Base-by-base conservation (phyloP, 805 yeast species). In the Hemisphaericaspora nanyangensis region DNA sequence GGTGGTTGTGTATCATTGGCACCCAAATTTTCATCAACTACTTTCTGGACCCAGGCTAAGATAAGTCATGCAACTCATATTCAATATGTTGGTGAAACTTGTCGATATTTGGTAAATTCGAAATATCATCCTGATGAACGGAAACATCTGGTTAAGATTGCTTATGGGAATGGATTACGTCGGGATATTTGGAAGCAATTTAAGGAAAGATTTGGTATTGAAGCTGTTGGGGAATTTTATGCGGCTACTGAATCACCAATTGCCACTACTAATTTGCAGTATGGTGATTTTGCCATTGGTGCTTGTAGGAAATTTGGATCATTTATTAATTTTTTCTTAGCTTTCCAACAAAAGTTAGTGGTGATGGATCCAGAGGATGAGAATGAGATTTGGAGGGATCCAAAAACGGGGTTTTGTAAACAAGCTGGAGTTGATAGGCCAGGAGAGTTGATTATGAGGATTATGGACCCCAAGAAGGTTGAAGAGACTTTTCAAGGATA, bases 21-120 rank as follows among this genome's bases (percentile, higher is more conserved):
- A 19, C 81, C 80, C 47, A 86, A 85, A 58, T 90, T 91, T 58
- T 85, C 95, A 1, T 81, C 91, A 6, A 72, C 83, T 3, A 77
- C 85, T 4, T 88, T 86, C 60, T 90, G 98, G 97, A 82, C 89
- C 13, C 96, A 91, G 61, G 90, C 84, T 3, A 79, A 73, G 48
- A 54, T 85, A 26, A 61, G 81, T 11, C 61, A 70, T 2, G 85
- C 96, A 3, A 85, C 95, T 4, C 86, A 85, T 46, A 75, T 88
- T 39, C 96, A 90, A 61, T 90, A 90, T 52, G 98, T 90, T 13
- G 98, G 98, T 13, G 98, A 90, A 61, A 89, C 88, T 24, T 87
- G 97, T 60, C 76, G 98, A 35, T 91, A 89, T 54, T 70, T 90
- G 43, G 61, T 85, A 46, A 79, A 82, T 49, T 65, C 88, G 1